Conservation (phyloP, 441 rosid species). For the Adansonia madagascariensis region DNA sequence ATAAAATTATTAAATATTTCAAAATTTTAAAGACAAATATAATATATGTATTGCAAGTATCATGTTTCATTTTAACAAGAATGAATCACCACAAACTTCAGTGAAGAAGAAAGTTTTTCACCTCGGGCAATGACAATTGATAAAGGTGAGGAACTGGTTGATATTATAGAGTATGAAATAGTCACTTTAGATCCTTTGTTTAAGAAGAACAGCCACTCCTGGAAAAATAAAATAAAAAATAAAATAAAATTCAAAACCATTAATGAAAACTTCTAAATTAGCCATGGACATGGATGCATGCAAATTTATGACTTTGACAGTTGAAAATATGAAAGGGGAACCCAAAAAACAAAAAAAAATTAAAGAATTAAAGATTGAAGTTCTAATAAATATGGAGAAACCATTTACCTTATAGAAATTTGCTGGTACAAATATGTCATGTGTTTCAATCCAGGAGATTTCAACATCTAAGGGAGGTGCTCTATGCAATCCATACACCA, state of each 20-base stretch:
- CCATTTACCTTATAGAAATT: constrained; percentile 46
- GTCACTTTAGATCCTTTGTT: constrained; percentile 51
- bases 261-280: background rate
- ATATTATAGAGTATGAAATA: constrained; percentile 47
- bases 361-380: background rate
- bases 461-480: constrained; percentile 46
- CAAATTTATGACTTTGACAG: background rate
- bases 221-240: constrained; percentile 20
- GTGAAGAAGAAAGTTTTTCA: constrained; percentile 20
- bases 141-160: constrained; percentile 40
- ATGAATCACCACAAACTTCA: background rate
- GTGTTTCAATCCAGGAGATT: constrained; percentile 49
- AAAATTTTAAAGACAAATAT: no score
- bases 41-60: no score
- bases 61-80: background rate
- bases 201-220: constrained; percentile 60
- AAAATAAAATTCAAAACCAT: background rate
- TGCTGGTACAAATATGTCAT: constrained; percentile 34
- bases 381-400: background rate
- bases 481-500: constrained; percentile 47
- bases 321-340: background rate
- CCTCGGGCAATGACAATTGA: constrained; percentile 60
- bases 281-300: background rate
- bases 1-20: no score
- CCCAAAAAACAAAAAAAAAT: background rate